Evolutionary conservation across 2,329 filamentous ascomycete species (phyloP), one percentile per base, ranked within the genome.

Genomic region (Neonectria faginata): DNA sequence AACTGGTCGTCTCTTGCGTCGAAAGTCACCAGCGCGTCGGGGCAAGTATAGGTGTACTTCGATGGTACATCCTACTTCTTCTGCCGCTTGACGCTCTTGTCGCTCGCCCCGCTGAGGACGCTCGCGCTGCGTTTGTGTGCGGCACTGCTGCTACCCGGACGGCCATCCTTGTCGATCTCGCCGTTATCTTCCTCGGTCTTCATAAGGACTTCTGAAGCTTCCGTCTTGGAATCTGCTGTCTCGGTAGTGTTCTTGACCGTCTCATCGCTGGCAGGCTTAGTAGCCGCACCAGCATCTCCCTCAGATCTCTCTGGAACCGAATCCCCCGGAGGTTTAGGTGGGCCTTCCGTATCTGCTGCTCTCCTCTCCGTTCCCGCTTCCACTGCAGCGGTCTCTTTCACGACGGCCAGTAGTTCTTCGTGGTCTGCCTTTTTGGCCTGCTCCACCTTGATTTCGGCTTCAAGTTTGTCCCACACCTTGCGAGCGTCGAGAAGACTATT

Each of bases 101-200:
- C 90, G 76, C 91, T 93, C 6, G 81, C 81, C 16, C 84, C 82
- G 76, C 92, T 95, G 57, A 97, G 77, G 33, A 94, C 92, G 77
- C 93, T 97, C 1, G 92, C 92, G 76, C 93, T 96, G 64, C 93
- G 87, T 82, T 97, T 97, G 68, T 91, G 90, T 0, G 79, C 71
- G 9, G 76, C 77, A 45, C 79, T 75, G 66, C 81, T 82, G 66
- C 79, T 82, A 14, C 74, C 76, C 2, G 79, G 80, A 48, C 79
- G 74, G 11, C 60, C 64, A 16, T 67, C 71, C 67, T 72, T 80
- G 41, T 75, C 77, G n/a, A 73, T 63, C 31, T 71, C 68, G 8
- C 36, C 64, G n/a, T 67, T 65, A 33, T 66, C 68, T 48, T 68
- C 69, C 20, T 57, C 70, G 20, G 58, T 64, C 12, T 71, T 72